Conservation (phyloP, 495 filamentous ascomycete species). For the Elasticomyces elasticus region DNA sequence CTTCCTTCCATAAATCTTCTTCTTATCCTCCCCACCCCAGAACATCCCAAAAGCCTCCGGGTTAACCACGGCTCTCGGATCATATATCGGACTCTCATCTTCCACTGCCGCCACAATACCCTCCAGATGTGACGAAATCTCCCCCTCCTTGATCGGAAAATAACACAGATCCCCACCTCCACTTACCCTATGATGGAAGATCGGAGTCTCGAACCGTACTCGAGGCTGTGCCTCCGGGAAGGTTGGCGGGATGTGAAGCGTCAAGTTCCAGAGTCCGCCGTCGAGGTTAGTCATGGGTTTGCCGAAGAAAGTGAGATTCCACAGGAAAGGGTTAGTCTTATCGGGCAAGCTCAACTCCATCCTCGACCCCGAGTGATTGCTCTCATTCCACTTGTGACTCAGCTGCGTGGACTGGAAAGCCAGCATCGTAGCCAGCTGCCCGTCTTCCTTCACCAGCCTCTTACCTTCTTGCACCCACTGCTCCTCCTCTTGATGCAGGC, state of each 20-base stretch:
- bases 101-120: constrained; percentile 76
- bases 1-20: constrained; percentile 72
- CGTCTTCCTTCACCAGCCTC: constrained; percentile 52
- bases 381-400: constrained; percentile 47
- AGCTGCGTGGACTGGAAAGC: constrained; percentile 70
- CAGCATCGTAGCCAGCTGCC: constrained; percentile 68
- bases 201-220: constrained; percentile 63
- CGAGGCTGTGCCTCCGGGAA: constrained; percentile 91
- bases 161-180: constrained; percentile 74
- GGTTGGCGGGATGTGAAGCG: constrained; percentile 69
- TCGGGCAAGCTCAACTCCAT: constrained; percentile 64
- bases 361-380: constrained; percentile 36
- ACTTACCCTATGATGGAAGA: constrained; percentile 87
- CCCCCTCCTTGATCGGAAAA: constrained; percentile 60
- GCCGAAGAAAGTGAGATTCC: constrained; percentile 71
- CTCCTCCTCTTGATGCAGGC: constrained; percentile 60
- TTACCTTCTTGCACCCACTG: constrained; percentile 63
- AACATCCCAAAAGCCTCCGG: constrained; percentile 77
- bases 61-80: constrained; percentile 81
- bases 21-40: constrained; percentile 72
- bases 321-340: constrained; percentile 55
- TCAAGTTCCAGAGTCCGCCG: constrained; percentile 78
- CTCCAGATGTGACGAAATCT: constrained; percentile 74
- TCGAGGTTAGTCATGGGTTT: constrained; percentile 89
- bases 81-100: constrained; percentile 77